Percentiles rank a stretch among this genome's conserved stretches.
Evolutionary conservation across 352 stramenopile species (phyloP).

Genomic region (Globisporangium spiculum): DNA sequence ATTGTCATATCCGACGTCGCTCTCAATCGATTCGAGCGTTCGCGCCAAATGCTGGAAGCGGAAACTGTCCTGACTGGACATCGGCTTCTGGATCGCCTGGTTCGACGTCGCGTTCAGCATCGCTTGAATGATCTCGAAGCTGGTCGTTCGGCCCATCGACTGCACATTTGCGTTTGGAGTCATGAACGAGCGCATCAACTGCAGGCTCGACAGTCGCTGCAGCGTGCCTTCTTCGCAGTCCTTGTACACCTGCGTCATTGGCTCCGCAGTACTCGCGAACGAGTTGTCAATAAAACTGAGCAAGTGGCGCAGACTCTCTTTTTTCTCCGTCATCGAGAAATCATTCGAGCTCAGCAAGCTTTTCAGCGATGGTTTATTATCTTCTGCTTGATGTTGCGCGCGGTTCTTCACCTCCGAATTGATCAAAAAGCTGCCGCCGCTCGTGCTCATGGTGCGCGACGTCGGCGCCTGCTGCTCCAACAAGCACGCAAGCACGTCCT

Average conservation of each 20-base stretch:
- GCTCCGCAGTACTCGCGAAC: constrained; percentile 72
- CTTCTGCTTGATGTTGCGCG: constrained; percentile 23
- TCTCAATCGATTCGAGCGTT: constrained; percentile 79
- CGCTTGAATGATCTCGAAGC: constrained; percentile 86
- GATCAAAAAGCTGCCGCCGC: constrained; percentile 51
- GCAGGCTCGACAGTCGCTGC: constrained; percentile 69
- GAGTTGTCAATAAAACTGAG: constrained; percentile 85
- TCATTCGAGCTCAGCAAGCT: constrained; percentile 79
- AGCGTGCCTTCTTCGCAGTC: constrained; percentile 69
- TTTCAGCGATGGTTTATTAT: constrained; percentile 64
- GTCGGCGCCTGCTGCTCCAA: constrained; percentile 67
- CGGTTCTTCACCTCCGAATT: constrained; percentile 53
- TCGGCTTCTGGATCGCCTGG: constrained; percentile 81
- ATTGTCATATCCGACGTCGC: constrained; percentile 78
- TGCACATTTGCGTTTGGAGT: constrained; percentile 26
- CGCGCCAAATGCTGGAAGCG: constrained; percentile 80
- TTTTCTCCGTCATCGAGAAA: constrained; percentile 86
- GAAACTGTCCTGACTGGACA: constrained; percentile 86
- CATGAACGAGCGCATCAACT: constrained; percentile 83
- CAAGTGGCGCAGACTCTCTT: constrained; percentile 76
- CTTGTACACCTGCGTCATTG: constrained; percentile 79
- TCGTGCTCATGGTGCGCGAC: constrained; percentile 40
- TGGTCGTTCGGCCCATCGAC: constrained; percentile 74
- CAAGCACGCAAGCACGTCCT: constrained; percentile 73
- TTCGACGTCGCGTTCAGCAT: constrained; percentile 87